Evolutionary conservation across 257 asterid species (phyloP).

Genomic region (Plectranthus barbatus): DNA sequence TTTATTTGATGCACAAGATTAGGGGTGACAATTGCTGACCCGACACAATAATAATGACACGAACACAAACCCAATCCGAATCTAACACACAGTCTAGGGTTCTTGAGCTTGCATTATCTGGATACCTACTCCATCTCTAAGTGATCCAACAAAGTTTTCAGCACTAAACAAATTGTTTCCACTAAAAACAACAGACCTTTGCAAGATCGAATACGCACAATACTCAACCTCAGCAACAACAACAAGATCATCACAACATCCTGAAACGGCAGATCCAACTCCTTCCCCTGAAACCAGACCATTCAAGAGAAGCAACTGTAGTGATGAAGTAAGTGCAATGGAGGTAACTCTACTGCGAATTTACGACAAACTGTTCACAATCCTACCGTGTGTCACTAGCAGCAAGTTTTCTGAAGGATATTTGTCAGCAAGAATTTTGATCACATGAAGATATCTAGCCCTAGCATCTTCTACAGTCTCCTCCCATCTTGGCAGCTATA

Average conservation of each 20-base stretch:
- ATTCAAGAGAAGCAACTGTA: background rate
- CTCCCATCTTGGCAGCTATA: constrained; percentile 75
- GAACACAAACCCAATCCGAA: background rate
- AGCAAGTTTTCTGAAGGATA: constrained; percentile 77
- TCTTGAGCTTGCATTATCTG: constrained; percentile 10
- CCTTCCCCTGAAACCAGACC: constrained; percentile 59
- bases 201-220: constrained; percentile 45
- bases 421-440: constrained; percentile 68
- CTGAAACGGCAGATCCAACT: constrained; percentile 51
- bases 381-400: constrained; percentile 81
- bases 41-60: background rate
- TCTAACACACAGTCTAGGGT: no score
- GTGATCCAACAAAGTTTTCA: constrained; percentile 37
- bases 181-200: constrained; percentile 30
- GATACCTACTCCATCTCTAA: constrained; percentile 33
- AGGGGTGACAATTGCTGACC: no score
- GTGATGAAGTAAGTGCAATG: no score
- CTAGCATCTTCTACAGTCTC: constrained; percentile 49
- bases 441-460: constrained; percentile 48
- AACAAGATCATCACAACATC: constrained; percentile 22
- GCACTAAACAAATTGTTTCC: constrained; percentile 33
- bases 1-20: background rate
- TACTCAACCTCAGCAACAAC: constrained; percentile 52
- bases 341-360: no score
- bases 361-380: no score